Evolutionary conservation across 2,329 filamentous ascomycete species (phyloP).

Genomic region (Bretziella fagacearum): DNA sequence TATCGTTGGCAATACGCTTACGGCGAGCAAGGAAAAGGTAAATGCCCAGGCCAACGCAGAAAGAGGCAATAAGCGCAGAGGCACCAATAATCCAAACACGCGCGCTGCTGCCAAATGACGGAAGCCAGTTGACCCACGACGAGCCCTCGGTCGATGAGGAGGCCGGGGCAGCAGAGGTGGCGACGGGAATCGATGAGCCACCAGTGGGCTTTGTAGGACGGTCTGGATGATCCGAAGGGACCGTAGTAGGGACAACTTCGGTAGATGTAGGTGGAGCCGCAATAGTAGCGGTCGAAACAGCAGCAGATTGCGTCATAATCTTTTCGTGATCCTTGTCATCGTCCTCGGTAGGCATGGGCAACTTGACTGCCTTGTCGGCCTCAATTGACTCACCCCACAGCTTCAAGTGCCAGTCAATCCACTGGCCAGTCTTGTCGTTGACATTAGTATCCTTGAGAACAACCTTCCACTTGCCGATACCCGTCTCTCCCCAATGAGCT

Average conservation of each 20-base stretch:
- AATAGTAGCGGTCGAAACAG: conserved; percentile 25
- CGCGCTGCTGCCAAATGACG: conserved; percentile 75
- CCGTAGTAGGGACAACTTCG: conserved; percentile 21
- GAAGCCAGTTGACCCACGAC: conserved; percentile 72
- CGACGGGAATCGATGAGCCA: conserved; percentile 22
- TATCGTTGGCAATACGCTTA: conserved; percentile 55
- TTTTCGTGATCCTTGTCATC: conserved; percentile 71
- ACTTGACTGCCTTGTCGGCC: conserved; percentile 48
- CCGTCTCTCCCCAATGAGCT: conserved; percentile 85
- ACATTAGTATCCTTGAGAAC: conserved; percentile 69
- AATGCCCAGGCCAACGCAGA: conserved; percentile 63
- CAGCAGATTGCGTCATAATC: conserved; percentile 40
- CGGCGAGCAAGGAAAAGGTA: conserved; percentile 70
- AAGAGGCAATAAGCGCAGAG: conserved; percentile 64
- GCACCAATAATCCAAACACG: conserved; percentile 90
- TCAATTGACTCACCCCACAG: conserved; percentile 86
- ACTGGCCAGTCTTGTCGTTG: conserved; percentile 61
- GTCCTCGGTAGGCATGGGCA: conserved; percentile 66
- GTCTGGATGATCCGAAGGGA: conserved; percentile 46
- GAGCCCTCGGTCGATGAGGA: conserved; percentile 24
- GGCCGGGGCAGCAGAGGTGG: conserved; percentile 25
- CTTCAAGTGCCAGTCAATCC: conserved; percentile 84
- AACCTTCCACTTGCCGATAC: conserved; percentile 78
- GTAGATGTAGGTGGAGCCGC: conserved; percentile 46
- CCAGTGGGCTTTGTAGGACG: conserved; percentile 36